Base-by-base conservation (phyloP, 164 flowering plant species). In the Dillenia turbinata region DNA sequence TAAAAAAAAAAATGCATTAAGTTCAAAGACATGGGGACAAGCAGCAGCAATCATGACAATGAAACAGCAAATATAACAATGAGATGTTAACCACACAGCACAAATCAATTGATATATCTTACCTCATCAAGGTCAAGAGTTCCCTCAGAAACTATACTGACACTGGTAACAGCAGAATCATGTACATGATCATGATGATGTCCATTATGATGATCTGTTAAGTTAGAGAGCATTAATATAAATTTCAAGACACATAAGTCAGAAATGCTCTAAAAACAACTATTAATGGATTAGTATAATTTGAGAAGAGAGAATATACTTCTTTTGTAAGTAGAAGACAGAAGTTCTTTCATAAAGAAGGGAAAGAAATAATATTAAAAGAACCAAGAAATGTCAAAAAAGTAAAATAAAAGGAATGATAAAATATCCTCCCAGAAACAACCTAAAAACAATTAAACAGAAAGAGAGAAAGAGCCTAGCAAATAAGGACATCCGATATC, bases 91-190 rank as follows among this genome's bases (percentile, higher is more conserved):
- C 22, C 22, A 19, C 22, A 19, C 1, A 19, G 22, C 22, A 19
- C 22, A 19, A 19, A 19, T 19, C 22, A 19, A 19, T 19, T 1
- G 1, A 19, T 1, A 19, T 19, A 19, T 19, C 22, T 59, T 87
- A 94, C 98, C 92, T 94, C 97, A 65, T 89, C 96, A 66, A 94
- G 83, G 68, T 94, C 98, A 64, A 94, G 81, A 54, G 79, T 80
- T 59, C 95, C 96, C 63, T 94, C 97, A 26, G 81, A 79, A 68
- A 91, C 96, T 68, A 94, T 91, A 63, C 88, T 87, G 59, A 91
- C 96, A 76, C 97, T 90, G 49, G 97, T 79, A 16, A 94, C 96
- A 52, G 96, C 80, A 66, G 93, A 86, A 81, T 94, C 97, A 77
- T 94, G 98, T 12, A 60, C 73, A 69, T 85, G 98, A 58, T 80